A percentile compares a stretch with the other conserved stretches of the same genome.
These are phyloP conservation scores for Prunus dulcis DNA, from an alignment of 306 rosid genomes.

Conservation along the genomic window DNA sequence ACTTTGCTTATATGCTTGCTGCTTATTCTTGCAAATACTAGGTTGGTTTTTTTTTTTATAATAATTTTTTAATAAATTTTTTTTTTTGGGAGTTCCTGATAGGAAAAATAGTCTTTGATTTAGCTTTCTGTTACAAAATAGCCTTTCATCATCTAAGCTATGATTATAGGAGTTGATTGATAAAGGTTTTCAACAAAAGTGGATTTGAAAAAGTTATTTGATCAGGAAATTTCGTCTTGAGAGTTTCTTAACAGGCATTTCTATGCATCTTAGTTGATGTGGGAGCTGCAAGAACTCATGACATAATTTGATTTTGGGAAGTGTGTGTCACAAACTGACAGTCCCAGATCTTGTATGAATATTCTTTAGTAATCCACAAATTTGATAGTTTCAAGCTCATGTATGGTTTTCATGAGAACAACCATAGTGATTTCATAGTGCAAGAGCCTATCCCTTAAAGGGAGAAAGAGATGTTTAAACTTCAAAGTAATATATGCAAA, in stretches of 20 bases:
- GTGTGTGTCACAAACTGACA: not conserved
- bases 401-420: not conserved
- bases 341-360: not conserved
- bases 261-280: not conserved
- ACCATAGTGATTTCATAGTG: not conserved
- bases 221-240: not conserved
- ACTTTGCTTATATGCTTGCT: not conserved
- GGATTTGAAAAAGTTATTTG: not conserved
- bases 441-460: not conserved
- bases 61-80: too few species aligned
- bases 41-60: not conserved
- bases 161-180: not conserved
- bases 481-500: not conserved
- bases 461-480: not conserved
- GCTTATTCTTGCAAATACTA: not conserved
- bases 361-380: not conserved
- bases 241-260: not conserved
- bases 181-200: not conserved
- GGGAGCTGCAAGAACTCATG: slow-evolving; percentile 2
- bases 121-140: not conserved
- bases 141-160: not conserved
- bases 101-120: not conserved
- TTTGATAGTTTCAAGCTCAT: not conserved
- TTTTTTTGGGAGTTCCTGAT: not conserved
- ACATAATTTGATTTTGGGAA: not conserved